Evolutionary conservation across 2,329 filamentous ascomycete genomes (phyloP).

Genomic region (Parasarocladium wereldwijsianum): DNA sequence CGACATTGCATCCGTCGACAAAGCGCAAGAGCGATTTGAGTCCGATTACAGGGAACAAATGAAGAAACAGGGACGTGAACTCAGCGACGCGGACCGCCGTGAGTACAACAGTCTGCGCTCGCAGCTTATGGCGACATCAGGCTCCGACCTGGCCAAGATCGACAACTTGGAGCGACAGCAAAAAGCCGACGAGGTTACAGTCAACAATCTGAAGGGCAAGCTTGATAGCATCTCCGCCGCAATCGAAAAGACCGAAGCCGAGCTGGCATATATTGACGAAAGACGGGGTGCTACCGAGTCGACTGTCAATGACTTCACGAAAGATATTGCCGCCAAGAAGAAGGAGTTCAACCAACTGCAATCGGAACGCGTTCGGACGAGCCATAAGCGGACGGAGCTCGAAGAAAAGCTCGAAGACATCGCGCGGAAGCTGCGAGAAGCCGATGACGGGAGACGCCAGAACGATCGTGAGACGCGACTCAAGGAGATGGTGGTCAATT

Average conservation of each 20-base stretch:
- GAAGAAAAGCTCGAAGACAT: constrained; percentile 84
- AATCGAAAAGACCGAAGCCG: constrained; percentile 57
- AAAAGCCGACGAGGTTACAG: constrained; percentile 82
- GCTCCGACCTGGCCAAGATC: constrained; percentile 66
- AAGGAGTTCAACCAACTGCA: constrained; percentile 77
- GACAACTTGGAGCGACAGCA: constrained; percentile 78
- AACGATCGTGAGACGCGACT: constrained; percentile 66
- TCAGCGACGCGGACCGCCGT: constrained; percentile 74
- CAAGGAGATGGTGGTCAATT: constrained; percentile 69
- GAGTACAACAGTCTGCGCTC: constrained; percentile 77
- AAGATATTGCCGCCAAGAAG: constrained; percentile 77
- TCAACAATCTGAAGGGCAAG: constrained; percentile 78
- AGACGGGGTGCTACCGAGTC: constrained; percentile 49
- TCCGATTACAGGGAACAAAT: constrained; percentile 73
- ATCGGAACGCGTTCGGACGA: constrained; percentile 68
- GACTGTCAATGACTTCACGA: constrained; percentile 50
- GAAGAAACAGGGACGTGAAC: constrained; percentile 71
- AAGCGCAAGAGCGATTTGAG: constrained; percentile 79
- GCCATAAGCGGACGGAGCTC: constrained; percentile 71
- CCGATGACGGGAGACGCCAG: constrained; percentile 72
- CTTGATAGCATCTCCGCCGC: constrained; percentile 65
- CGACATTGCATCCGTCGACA: constrained; percentile 71
- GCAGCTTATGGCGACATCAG: constrained; percentile 71
- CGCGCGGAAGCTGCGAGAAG: constrained; percentile 66
- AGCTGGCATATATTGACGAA: constrained; percentile 54